Evolutionary conservation across 2,329 filamentous ascomycete genomes (phyloP).

Genomic region (Neopestalotiopsis sp.): DNA sequence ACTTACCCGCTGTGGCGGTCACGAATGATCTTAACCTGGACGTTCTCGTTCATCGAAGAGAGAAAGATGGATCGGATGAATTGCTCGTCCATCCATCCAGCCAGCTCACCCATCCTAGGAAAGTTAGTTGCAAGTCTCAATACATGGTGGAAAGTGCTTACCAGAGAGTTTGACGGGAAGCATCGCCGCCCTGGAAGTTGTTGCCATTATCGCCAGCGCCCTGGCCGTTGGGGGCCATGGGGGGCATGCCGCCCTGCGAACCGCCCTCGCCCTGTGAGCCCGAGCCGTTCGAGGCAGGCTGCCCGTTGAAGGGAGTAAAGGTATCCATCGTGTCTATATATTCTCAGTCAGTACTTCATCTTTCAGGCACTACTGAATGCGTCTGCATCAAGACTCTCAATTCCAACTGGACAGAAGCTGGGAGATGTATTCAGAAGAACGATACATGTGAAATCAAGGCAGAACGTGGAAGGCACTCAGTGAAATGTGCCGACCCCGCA

Average conservation of each 20-base stretch:
- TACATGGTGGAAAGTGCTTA: slow-evolving; percentile 33
- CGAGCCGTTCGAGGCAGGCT: slow-evolving; percentile 42
- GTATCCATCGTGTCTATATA: slow-evolving; percentile 35
- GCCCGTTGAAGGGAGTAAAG: slow-evolving; percentile 42
- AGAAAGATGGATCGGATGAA: slow-evolving; percentile 93
- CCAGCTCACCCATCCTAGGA: slow-evolving; percentile 95
- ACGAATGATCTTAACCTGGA: slow-evolving; percentile 99
- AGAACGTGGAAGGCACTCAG: not conserved
- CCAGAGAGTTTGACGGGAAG: slow-evolving; percentile 63
- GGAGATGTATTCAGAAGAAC: too few relatives aligned
- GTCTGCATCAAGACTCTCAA: too few relatives aligned
- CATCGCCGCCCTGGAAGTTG: slow-evolving; percentile 44
- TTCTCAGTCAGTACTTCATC: not conserved
- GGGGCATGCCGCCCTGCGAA: slow-evolving; percentile 37
- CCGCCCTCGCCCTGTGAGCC: slow-evolving; percentile 42
- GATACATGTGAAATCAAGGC: too few relatives aligned
- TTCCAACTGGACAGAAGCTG: too few relatives aligned
- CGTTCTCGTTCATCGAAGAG: slow-evolving; percentile 88
- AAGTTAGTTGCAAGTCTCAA: slow-evolving; percentile 19
- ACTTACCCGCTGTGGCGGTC: slow-evolving; percentile 95
- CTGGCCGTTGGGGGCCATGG: slow-evolving; percentile 39
- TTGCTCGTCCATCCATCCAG: slow-evolving; percentile 99
- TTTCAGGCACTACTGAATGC: too few relatives aligned
- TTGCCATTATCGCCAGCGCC: slow-evolving; percentile 38
- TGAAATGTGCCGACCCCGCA: not conserved